A percentile compares a stretch with the other conserved stretches of the same genome.
Conservation (phyloP, 306 rosid species). For the Dryas drummondii region DNA sequence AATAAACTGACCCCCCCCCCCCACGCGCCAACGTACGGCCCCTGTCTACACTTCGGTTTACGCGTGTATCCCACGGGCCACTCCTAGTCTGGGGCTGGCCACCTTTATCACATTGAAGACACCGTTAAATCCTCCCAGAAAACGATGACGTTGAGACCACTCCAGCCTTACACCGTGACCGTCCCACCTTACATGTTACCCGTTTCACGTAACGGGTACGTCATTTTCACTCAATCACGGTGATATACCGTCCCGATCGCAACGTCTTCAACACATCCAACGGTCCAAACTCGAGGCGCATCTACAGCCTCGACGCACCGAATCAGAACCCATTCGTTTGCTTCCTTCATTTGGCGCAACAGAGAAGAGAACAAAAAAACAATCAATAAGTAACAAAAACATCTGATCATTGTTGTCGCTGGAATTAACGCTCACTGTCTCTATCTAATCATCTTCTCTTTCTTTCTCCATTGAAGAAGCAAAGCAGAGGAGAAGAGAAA, state of each 20-base stretch:
- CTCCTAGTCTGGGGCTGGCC: background rate
- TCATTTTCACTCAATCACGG: background rate
- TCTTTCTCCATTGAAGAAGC: background rate
- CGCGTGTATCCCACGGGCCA: background rate
- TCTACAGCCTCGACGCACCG: background rate
- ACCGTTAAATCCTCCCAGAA: background rate
- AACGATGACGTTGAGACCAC: slow-evolving; percentile 28
- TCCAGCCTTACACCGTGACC: slow-evolving; percentile 23
- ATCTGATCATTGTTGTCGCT: too few relatives aligned
- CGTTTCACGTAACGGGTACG: background rate
- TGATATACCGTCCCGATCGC: background rate
- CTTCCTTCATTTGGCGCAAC: slow-evolving; percentile 9
- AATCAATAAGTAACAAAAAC: background rate
- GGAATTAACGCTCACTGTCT: too few relatives aligned
- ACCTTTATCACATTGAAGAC: background rate
- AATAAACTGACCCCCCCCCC: background rate
- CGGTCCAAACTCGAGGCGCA: background rate
- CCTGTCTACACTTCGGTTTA: background rate
- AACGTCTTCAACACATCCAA: background rate
- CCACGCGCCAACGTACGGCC: background rate
- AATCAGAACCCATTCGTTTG: background rate
- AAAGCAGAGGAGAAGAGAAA: too few relatives aligned
- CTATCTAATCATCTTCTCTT: background rate
- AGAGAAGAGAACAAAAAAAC: background rate
- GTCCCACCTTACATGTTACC: background rate